Evolutionary conservation across 805 yeast species (phyloP), one percentile per base, ranked within the genome.

Genomic region (Pichia scutulata): DNA sequence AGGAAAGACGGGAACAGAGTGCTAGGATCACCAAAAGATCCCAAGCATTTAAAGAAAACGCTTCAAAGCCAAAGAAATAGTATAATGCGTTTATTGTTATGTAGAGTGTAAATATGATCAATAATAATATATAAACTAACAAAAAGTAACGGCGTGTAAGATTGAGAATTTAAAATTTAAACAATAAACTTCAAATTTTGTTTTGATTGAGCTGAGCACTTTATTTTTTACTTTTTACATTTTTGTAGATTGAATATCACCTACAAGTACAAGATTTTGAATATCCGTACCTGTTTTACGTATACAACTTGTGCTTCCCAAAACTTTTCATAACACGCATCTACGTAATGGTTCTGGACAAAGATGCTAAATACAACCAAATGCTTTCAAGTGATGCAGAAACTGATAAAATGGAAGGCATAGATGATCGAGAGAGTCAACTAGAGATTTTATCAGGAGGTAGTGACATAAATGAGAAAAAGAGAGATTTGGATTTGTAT

Each of bases 391-490:
- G 93, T 16, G 97, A 89, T 66, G 96, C 93, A 18, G 97, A 89
- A 63, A 89, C 97, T 0, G 97, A 89, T 62, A 84, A 80, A 58
- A 80, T 89, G 87, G 92, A 81, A 39, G 67, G 61, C 22, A 47
- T 65, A 41, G 89, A 77, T n/a, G 72, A 79, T 37, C 54, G 77
- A 21, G 76, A 74, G 36, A 75, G 84, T 19, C 72, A 78, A 37
- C 61, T 85, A 54, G 70, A 67, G 21, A 66, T 71, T 4, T 58
- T 72, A 46, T 72, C 71, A 9, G 41, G 37, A 9, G 41, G 37
- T 1, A 23, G 26, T 22, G 26, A 46, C 23, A 23, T 25, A 19
- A 36, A 44, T 21, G 41, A 33, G 9, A 44, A 44, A 23, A 44
- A 44, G 23, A 44, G 46, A 28, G 43, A 26, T 14, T 26, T 36